Evolutionary conservation across 768 basidiomycete species (phyloP), one percentile per base, ranked within the genome.

Genomic region (Lyophyllum semitale): DNA sequence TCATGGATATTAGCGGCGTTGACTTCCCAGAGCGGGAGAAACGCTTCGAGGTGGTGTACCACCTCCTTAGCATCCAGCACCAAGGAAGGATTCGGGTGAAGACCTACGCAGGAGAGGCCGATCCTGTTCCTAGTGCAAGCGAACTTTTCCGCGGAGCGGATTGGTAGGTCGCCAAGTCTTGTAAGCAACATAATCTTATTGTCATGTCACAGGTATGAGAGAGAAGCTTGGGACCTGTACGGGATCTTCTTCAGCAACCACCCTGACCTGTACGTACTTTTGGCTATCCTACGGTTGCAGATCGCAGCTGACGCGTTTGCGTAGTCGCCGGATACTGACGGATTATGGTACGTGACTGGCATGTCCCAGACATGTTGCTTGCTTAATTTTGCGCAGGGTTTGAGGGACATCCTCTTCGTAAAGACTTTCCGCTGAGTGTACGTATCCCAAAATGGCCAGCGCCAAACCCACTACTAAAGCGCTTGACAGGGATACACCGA

Each of bases 371-470:
- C 17, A 4, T 46, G 3, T 25, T 20, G 33, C 59, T 23, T 12
- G 53, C 44, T 51, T 8, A 51, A 64, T 20, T 48, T 32, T 27
- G 35, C 30, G 17, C 59, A 93, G 91, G 93, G 53, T 97, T 98
- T 65, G 95, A 98, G 73, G 97, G 97, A 20, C 95, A 99, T 68
- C 97, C 97, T 9, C 73, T 99, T 43, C 86, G 97, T 59, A 99
- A 99, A 71, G 97, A 99, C 69, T 99, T 98, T 83, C 97, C 97
- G 29, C 73, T 99, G 63, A 97, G 95, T 8, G 95, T 94, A 68
- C 63, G 87, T 75, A 22, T 43, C 26, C 1, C 13, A 42, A 37
- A 46, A 41, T 15, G 35, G 25, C 37, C 25, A 44, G 38, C 23
- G 45, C 44, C 11, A 18, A 30, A 12, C 37, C 43, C 30, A 56